Conservation (phyloP, 768 basidiomycete species). For the Tylopilus felleus region DNA sequence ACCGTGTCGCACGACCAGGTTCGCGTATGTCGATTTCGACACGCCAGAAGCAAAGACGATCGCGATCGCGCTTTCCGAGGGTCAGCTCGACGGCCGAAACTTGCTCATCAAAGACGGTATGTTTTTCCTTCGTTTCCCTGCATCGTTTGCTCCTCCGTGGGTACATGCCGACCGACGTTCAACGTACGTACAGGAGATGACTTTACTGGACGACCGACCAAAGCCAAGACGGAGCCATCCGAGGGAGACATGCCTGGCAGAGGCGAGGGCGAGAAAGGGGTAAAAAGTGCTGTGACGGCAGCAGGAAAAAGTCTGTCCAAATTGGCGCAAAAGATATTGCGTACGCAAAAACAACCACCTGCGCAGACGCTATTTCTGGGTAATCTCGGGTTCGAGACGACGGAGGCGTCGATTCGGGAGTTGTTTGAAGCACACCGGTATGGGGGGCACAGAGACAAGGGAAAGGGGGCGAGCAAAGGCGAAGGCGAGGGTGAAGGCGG, state of each 20-base stretch:
- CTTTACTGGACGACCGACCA: conserved; percentile 65
- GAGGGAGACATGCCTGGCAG: conserved; percentile 25
- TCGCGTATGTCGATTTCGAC: conserved; percentile 94
- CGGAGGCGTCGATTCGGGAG: conserved; percentile 68
- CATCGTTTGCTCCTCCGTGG: no score
- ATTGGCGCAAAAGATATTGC: conserved; percentile 73
- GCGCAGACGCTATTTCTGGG: conserved; percentile 89
- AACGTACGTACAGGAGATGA: conserved; percentile 53
- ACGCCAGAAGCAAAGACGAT: conserved; percentile 66
- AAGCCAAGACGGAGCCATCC: conserved; percentile 30
- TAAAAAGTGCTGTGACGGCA: conserved; percentile 30
- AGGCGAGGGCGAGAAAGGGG: conserved; percentile 17
- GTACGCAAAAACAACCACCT: conserved; percentile 75
- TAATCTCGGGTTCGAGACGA: conserved; percentile 89
- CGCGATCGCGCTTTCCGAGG: conserved; percentile 82
- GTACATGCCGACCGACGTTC: neutral
- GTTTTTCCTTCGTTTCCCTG: conserved; percentile 14
- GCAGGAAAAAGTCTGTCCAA: conserved; percentile 45
- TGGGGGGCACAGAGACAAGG: conserved; percentile 31
- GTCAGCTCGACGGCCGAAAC: conserved; percentile 76
- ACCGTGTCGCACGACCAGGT: conserved; percentile 54
- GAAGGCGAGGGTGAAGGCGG: neutral
- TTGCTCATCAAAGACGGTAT: conserved; percentile 91
- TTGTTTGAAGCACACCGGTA: conserved; percentile 63
- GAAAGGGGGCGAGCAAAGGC: conserved; percentile 21